A percentile compares a stretch with the other conserved stretches of the same genome.
These are phyloP conservation scores for Aspergillus panamensis DNA, from an alignment of 495 filamentous ascomycete genomes.

Conservation along the genomic window DNA sequence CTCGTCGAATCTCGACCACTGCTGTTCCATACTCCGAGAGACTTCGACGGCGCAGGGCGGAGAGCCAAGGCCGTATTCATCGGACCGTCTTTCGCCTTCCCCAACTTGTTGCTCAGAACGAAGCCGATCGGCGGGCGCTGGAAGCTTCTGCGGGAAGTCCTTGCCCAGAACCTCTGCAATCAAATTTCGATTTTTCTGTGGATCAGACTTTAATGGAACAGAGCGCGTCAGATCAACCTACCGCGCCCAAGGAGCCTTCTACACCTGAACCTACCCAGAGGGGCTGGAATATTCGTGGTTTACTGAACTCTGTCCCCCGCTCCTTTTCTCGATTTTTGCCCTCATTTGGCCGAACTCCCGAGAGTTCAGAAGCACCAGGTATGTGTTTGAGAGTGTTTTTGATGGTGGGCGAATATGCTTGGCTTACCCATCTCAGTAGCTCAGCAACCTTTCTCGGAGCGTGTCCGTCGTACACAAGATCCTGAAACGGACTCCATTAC, in stretches of 20 bases:
- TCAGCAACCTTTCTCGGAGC: conserved; percentile 21
- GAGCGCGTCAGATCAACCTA: conserved; percentile 4
- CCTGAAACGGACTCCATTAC: neutral
- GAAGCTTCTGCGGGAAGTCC: conserved; percentile 5
- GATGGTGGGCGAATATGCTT: neutral
- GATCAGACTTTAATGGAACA: conserved; percentile 10
- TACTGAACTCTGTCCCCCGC: conserved; percentile 28
- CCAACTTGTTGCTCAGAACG: conserved; percentile 30
- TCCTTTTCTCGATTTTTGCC: conserved; percentile 24
- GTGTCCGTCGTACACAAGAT: conserved; percentile 13
- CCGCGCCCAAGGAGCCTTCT: conserved; percentile 9
- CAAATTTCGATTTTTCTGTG: conserved; percentile 9
- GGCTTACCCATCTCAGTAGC: conserved; percentile 12
- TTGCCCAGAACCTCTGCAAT: conserved; percentile 10
- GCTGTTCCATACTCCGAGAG: conserved; percentile 29
- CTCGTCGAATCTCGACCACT: conserved; percentile 18
- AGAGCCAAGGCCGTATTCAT: conserved; percentile 31
- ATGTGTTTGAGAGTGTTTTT: neutral
- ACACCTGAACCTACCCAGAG: conserved; percentile 22
- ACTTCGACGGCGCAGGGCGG: conserved; percentile 28
- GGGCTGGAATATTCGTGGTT: conserved; percentile 27
- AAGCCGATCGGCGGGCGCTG: conserved; percentile 21
- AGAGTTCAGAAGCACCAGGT: conserved; percentile 12
- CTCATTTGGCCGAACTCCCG: conserved; percentile 19
- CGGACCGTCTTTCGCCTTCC: conserved; percentile 38